Base-by-base conservation (phyloP, 2,329 filamentous ascomycete genomes). In the Hysterium pulicare region DNA sequence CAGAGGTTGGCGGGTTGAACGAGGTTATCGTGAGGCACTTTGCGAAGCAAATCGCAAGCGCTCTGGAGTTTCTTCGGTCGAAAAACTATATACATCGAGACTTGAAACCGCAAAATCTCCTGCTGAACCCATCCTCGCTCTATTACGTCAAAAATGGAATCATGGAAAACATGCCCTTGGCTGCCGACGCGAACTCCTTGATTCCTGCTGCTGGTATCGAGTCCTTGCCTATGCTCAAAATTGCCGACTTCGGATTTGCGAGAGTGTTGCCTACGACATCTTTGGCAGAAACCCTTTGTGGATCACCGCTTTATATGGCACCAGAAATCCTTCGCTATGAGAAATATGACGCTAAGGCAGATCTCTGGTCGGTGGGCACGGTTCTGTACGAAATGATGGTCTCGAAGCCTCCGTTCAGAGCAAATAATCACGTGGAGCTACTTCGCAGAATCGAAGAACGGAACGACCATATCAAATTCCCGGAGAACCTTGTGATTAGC, bases 211-310 rank as follows among this genome's bases (percentile, higher is more conserved):
- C 84, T 20, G 93, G 93, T 6, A 73, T 98, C 22, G 77, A 81
- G 40, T 93, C 90, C 15, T 71, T 98, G 32, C 93, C 93, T 4
- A 94, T 97, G 85, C 80, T 98, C 46, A 98, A 98, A 71, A 84
- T 98, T 55, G 93, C 93, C 44, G 93, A 98, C 71, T 98, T 98
- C 62, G 93, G 93, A n/a, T 98, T 98, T 64, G 93, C 93, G 42
- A 83, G 93, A 42, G 89, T 94, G 42, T 73, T 98, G 37, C 91
- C 93, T 2, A 83, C 87, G 6, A 95, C 91, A 0, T 91, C 90
- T 4, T 77, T 98, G 49, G 93, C 93, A 9, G 93, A 98, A 66
- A 98, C 93, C 0, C 80, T 98, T 0, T 98, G 93, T 66, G 93
- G 93, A 15, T 97, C 93, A 10, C 93, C 93, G 8, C 74, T 98